Evolutionary conservation across 345 rosid species (phyloP).

Genomic region (Hibiscus tridactylites): DNA sequence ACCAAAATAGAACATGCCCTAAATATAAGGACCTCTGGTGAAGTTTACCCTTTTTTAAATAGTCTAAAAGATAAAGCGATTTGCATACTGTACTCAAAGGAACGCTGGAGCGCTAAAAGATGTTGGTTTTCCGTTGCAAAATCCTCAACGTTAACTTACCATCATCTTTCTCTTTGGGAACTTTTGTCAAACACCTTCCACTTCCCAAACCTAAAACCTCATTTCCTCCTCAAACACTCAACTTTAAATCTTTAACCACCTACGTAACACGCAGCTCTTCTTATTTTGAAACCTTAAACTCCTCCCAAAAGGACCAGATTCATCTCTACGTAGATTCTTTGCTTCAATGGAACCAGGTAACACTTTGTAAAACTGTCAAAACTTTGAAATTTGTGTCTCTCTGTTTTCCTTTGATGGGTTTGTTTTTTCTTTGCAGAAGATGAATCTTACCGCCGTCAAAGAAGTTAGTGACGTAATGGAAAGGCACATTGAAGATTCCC

Average conservation of each 20-base stretch:
- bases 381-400: background rate
- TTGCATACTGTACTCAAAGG: too few species aligned
- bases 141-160: constrained; percentile 11
- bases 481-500: constrained; percentile 85
- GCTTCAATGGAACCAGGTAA: constrained; percentile 83
- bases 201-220: constrained; percentile 16
- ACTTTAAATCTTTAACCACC: constrained; percentile 6
- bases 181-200: constrained; percentile 67
- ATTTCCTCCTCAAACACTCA: constrained; percentile 2
- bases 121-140: constrained; percentile 24
- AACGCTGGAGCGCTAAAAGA: background rate
- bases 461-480: constrained; percentile 63
- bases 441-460: constrained; percentile 85
- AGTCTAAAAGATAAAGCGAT: too few species aligned
- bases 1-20: too few species aligned
- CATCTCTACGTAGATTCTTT: constrained; percentile 59
- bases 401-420: background rate
- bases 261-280: constrained; percentile 17
- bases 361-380: background rate
- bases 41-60: too few species aligned
- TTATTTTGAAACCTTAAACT: constrained; percentile 39
- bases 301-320: constrained; percentile 53
- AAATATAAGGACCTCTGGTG: too few species aligned
- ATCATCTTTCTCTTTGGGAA: constrained; percentile 33
- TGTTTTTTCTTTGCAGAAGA: constrained; percentile 36